Evolutionary conservation across 2,329 filamentous ascomycete genomes (phyloP), one percentile per base, ranked within the genome.

Genomic region (Reticulascus tulasneorum): DNA sequence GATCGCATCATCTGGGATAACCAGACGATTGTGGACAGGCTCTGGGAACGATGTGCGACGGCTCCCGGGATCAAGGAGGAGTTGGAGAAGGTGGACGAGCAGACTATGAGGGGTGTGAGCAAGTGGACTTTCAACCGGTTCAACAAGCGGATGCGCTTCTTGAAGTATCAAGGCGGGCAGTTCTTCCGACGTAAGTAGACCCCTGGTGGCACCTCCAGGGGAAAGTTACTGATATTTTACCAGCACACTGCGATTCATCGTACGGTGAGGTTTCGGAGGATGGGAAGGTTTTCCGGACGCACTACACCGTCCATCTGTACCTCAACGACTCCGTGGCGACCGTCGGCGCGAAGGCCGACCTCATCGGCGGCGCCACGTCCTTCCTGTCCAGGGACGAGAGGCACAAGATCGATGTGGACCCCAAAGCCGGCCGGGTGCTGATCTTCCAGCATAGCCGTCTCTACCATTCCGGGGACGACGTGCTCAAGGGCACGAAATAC

Each of bases 1-100:
- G 82, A 82, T n/a, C 73, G 86, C 4, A 86, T 91, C 45, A 82
- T 93, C 47, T 86, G 80, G 75, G 84, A 93, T 51, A 61, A 73
- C 11, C 64, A 70, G 31, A 73, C 75, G 2, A 47, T 91, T 2
- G 80, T 77, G 0, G 68, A 75, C 17, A 73, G 76, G 16, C 49
- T 93, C 0, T 82, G 83, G 72, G 65, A 62, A 25, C 71, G 86
- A 9, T 73, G 82, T 55, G 30, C 54, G 48, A 45, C 53, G 31
- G 54, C 64, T 9, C 56, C 64, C 3, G 66, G 66, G 2, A 46
- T 78, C 21, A 47, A 44, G 12, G 62, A 68, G 22, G 47, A 59
- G 33, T 47, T 78, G 17, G 56, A 49, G 1, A 48, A 51, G 3
- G 49, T 69, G 13, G 49, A 59, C 1, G 46, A 54, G 16, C 48